Conservation (phyloP, 371 early-diverging fungal genomes). For the Apophysomyces ossiformis region DNA sequence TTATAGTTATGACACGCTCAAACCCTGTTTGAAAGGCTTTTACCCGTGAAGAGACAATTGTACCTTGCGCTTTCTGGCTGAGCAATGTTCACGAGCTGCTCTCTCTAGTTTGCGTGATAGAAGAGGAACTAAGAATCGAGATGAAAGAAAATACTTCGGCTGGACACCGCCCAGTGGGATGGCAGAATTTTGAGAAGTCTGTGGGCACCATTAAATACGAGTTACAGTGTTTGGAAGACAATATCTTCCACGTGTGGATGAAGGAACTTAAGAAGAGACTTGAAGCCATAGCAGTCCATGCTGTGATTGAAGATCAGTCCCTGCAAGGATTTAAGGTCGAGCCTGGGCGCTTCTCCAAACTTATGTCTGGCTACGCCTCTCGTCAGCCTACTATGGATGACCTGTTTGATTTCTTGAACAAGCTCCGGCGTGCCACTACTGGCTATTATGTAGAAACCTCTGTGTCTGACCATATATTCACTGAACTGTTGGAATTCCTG, state of each 20-base stretch:
- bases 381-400: slow-evolving; percentile 89
- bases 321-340: slow-evolving; percentile 90
- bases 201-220: slow-evolving; percentile 68
- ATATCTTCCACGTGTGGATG: slow-evolving; percentile 84
- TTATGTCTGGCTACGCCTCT: slow-evolving; percentile 74
- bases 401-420: slow-evolving; percentile 87
- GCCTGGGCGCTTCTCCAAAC: slow-evolving; percentile 78
- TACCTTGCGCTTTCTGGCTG: slow-evolving; percentile 87
- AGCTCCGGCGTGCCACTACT: slow-evolving; percentile 90
- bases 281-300: slow-evolving; percentile 90
- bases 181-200: slow-evolving; percentile 57
- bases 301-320: slow-evolving; percentile 92
- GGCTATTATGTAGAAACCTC: slow-evolving; percentile 93
- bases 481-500: slow-evolving; percentile 87
- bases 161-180: slow-evolving; percentile 30
- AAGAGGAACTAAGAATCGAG: slow-evolving; percentile 43
- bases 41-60: slow-evolving; percentile 62
- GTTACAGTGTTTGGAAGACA: slow-evolving; percentile 70
- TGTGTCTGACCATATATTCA: slow-evolving; percentile 80
- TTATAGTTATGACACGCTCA: background rate
- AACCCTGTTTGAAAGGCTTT: slow-evolving; percentile 26
- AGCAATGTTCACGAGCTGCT: slow-evolving; percentile 94
- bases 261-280: slow-evolving; percentile 93
- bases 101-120: slow-evolving; percentile 55
- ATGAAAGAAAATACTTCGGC: slow-evolving; percentile 23